A percentile compares a stretch with the other conserved stretches of the same genome.
Conservation (phyloP, 2,329 filamentous ascomycete genomes). For the Gaeumannomyces sp. region DNA sequence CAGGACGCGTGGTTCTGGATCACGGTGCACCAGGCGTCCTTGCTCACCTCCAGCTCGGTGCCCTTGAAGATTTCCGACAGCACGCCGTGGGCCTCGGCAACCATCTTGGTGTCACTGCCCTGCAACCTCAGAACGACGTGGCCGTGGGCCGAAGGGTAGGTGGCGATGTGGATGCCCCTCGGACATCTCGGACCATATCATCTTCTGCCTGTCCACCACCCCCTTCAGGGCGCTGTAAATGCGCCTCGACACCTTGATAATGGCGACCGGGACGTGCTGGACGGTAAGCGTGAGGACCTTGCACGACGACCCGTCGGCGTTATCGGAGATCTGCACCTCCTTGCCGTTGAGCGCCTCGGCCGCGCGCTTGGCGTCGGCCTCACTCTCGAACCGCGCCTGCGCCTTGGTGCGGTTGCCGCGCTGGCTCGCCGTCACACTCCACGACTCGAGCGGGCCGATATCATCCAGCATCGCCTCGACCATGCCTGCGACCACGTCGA, state of each 20-base stretch:
- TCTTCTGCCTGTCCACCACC: slow-evolving; percentile 21
- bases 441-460: slow-evolving; percentile 28
- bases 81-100: slow-evolving; percentile 25
- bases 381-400: slow-evolving; percentile 30
- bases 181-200: slow-evolving; percentile 23
- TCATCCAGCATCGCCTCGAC: slow-evolving; percentile 25
- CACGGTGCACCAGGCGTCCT: slow-evolving; percentile 26
- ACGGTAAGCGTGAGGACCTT: slow-evolving; percentile 27
- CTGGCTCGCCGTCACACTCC: slow-evolving; percentile 20
- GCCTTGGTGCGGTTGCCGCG: slow-evolving; percentile 32
- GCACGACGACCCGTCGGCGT: slow-evolving; percentile 10
- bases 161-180: slow-evolving; percentile 21
- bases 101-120: slow-evolving; percentile 23
- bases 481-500: slow-evolving; percentile 15
- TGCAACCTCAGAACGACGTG: slow-evolving; percentile 32
- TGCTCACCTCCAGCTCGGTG: slow-evolving; percentile 20
- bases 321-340: slow-evolving; percentile 24
- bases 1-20: slow-evolving; percentile 7
- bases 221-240: slow-evolving; percentile 27
- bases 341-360: slow-evolving; percentile 24
- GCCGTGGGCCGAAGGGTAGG: slow-evolving; percentile 20
- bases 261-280: slow-evolving; percentile 28
- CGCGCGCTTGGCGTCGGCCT: slow-evolving; percentile 30
- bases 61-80: slow-evolving; percentile 29
- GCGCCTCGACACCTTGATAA: slow-evolving; percentile 29